Conservation (phyloP, 208 protist genomes). For the Wallacemonas sp. region DNA sequence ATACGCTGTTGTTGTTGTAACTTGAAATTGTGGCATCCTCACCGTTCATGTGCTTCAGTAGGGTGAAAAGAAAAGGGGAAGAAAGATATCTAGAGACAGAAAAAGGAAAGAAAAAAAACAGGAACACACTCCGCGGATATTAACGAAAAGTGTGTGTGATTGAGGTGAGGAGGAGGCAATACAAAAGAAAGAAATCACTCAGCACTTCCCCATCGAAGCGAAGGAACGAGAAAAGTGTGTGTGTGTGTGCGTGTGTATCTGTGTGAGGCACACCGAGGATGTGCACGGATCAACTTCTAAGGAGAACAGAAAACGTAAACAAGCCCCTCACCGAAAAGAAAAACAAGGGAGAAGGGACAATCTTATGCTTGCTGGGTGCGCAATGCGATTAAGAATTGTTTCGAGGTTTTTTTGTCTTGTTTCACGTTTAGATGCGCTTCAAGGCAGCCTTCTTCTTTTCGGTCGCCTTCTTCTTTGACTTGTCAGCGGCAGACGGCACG, state of each 20-base stretch:
- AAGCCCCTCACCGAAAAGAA: too few relatives aligned
- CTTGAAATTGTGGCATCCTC: neutral
- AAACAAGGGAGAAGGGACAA: neutral
- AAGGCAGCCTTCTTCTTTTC: constrained; percentile 68
- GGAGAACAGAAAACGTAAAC: constrained; percentile 10
- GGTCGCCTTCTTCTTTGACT: constrained; percentile 37
- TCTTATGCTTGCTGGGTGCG: too few relatives aligned
- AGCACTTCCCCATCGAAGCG: too few relatives aligned
- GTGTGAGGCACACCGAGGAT: too few relatives aligned
- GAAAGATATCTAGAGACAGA: neutral
- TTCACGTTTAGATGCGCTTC: constrained; percentile 43
- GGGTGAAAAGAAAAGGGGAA: constrained; percentile 27
- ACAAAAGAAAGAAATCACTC: too few relatives aligned
- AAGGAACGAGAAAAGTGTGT: too few relatives aligned
- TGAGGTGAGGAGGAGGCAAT: neutral
- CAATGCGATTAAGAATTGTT: too few relatives aligned
- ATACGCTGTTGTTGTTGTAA: neutral
- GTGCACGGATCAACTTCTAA: too few relatives aligned
- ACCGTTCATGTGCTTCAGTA: neutral
- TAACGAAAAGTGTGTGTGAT: too few relatives aligned
- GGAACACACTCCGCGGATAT: too few relatives aligned
- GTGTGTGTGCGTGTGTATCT: neutral
- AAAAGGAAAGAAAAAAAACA: constrained; percentile 18
- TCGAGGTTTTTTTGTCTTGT: too few relatives aligned
- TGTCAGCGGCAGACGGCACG: constrained; percentile 7